phyloP scores from a whole-genome alignment of 2,329 filamentous ascomycete species.

The Venturia oleaginea region DNA sequence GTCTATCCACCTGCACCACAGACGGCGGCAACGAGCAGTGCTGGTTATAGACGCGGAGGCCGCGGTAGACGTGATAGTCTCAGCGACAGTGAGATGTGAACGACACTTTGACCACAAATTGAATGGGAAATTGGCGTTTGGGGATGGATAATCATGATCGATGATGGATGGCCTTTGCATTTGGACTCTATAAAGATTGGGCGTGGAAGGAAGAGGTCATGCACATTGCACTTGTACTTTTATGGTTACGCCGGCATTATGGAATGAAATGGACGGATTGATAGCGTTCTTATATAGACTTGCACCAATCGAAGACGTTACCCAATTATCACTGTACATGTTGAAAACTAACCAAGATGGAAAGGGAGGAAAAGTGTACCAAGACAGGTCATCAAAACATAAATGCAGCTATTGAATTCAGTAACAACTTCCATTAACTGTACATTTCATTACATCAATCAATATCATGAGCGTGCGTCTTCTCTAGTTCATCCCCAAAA shows the following conservation, averaged over 20 bases:
- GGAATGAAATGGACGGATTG: background rate
- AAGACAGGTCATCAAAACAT: too few relatives aligned
- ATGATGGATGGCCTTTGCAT: background rate
- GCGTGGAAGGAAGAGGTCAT: background rate
- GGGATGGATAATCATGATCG: background rate
- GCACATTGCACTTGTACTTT: background rate
- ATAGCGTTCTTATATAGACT: constrained; percentile 2
- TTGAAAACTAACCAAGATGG: too few relatives aligned
- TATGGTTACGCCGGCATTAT: background rate
- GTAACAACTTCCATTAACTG: too few relatives aligned
- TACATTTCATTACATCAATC: too few relatives aligned
- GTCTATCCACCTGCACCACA: background rate
- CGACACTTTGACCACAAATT: background rate
- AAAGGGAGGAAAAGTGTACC: too few relatives aligned
- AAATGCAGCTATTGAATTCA: too few relatives aligned
- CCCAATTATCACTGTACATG: constrained; percentile 8
- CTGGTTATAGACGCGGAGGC: constrained; percentile 10
- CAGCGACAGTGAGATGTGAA: constrained; percentile 12
- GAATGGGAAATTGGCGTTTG: background rate
- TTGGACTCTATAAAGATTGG: background rate
- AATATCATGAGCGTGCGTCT: too few relatives aligned
- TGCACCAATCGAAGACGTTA: background rate
- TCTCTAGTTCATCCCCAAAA: too few relatives aligned
- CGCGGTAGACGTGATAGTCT: constrained; percentile 7
- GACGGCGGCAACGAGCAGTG: background rate